Percentiles rank a stretch among this genome's conserved stretches.
phyloP scores from a whole-genome alignment of 768 basidiomycete genomes.

The Leucocoprinus birnbaumii region DNA sequence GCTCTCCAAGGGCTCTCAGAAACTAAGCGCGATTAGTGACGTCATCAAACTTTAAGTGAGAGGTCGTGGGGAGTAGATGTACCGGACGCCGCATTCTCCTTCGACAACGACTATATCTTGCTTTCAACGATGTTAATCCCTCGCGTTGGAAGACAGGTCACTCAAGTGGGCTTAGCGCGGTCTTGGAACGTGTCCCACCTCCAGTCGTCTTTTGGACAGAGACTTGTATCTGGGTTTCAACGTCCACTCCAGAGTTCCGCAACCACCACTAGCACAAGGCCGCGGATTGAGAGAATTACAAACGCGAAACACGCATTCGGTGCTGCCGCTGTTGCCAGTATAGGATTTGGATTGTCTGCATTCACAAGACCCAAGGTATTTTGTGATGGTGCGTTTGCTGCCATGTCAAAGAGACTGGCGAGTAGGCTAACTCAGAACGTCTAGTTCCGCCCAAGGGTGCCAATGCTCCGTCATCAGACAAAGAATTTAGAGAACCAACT shows the following conservation, averaged over 20 bases:
- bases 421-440: background rate
- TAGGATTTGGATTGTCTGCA: constrained; percentile 43
- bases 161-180: background rate
- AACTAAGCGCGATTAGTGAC: too few species aligned
- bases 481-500: background rate
- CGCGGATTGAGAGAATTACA: background rate
- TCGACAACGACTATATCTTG: background rate
- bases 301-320: constrained; percentile 16
- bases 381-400: constrained; percentile 48
- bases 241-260: background rate
- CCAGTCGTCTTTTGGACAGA: background rate
- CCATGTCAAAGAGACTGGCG: too few species aligned
- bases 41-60: too few species aligned
- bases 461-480: background rate
- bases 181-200: background rate
- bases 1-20: too few species aligned
- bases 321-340: constrained; percentile 33
- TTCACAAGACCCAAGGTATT: constrained; percentile 33
- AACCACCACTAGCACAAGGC: background rate
- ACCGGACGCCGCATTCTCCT: too few species aligned
- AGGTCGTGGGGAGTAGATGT: too few species aligned
- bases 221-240: background rate
- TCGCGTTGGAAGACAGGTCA: background rate
- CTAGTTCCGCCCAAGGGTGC: background rate
- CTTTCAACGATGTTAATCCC: background rate